Base-by-base conservation (phyloP, 2,329 filamentous ascomycete genomes). In the Claviceps monticola region DNA sequence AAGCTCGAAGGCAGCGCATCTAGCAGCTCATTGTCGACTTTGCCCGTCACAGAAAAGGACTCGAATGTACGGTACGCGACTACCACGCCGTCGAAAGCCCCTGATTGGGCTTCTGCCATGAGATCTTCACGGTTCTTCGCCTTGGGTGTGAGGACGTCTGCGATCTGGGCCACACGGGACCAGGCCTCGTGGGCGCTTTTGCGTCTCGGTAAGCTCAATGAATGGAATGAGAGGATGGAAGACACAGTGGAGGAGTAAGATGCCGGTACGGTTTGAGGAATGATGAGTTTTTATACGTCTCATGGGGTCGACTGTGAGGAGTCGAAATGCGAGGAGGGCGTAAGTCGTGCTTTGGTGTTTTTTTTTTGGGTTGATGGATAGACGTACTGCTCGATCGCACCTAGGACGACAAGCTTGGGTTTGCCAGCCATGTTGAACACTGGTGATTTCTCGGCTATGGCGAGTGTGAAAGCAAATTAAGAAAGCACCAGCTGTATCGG, bases 11-110 rank as follows among this genome's bases (percentile, higher is more conserved):
- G 79, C 19, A 83, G 65, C 1, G 66, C 73, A 44, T 73, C 65
- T 38, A 90, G 67, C n/a, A 93, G 66, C 64, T 88, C 84, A 45
- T 74, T 73, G 63, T 94, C 85, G 55, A 93, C 70, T 19, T 71
- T 67, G 2, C 88, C 88, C 0, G 86, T 91, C 53, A 83, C 71
- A 13, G 61, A 62, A 43, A 78, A 70, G 36, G 82, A 86, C 45
- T 66, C 66, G 59, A 89, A 88, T 14, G 85, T 91, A 51, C 87
- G 79, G 67, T 85, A 93, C 29, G 77, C 74, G 39, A 77, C 82
- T 19, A 76, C 61, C 36, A 82, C 76, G 55, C 78, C 82, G 56
- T 87, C 79, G n/a, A 88, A 72, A 36, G 73, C 71, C 19, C 85
- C 85, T 19, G 76, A 74, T 48, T 70, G 69, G 64, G 79, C 83